Evolutionary conservation across 2,329 filamentous ascomycete species (phyloP), one percentile per base, ranked within the genome.

Genomic region (Trematosphaeria pertusa): DNA sequence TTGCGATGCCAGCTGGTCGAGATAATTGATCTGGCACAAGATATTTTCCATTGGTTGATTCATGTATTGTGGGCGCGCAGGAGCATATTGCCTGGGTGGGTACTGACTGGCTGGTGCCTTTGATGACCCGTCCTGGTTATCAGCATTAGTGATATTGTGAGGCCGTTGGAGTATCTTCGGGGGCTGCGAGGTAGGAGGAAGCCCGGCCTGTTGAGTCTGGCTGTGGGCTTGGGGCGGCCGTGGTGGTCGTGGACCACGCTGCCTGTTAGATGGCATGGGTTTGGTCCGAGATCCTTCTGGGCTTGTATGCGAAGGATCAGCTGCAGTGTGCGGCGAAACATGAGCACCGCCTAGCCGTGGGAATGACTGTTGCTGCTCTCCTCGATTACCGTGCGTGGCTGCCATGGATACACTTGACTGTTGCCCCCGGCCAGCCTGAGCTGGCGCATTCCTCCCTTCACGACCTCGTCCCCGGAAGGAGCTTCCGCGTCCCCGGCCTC

Each of bases 1-100:
- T 12, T 65, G 56, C 43, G 56, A 40, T 5, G 75, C 78, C 3
- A 80, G 37, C 2, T 56, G 46, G 15, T 80, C 73, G 18, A 82
- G 64, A 46, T 77, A 74, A 8, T 70, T 51, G 14, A 64, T 58
- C 50, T 78, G 75, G n/a, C 58, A 51, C 21, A 66, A 48, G n/a
- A 58, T 56, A 35, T 64, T 54, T 21, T 68, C 59, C 17, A 54
- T 52, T n/a, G 45, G 53, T 22, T 58, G 54, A 22, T 44, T 51
- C 22, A 48, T 45, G 21, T 55, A 50, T 26, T 54, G 47, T 21
- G 49, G 56, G 18, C 58, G 56, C 41, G 46, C 35, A 34, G 60
- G 48, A 28, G 33, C n/a, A 3, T 17, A 39, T 30, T 58, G 56
- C 28, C 12, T 15, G 14, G 50, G 43, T 15, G 28, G 10, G 9